phyloP scores from a whole-genome alignment of 2,329 filamentous ascomycete species.

The Colletotrichum lupini region DNA sequence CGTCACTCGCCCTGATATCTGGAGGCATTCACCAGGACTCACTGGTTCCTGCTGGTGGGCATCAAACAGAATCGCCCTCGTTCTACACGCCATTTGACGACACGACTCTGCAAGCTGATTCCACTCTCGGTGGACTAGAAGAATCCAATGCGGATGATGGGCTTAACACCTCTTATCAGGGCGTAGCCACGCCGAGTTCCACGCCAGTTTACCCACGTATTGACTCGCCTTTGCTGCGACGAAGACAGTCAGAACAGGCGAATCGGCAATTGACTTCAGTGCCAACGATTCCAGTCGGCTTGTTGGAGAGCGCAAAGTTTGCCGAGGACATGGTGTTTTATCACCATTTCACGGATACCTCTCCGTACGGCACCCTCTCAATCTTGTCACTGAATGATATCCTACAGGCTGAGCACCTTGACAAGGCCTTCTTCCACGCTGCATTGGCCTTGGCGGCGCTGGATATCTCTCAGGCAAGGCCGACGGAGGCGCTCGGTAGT shows the following conservation, averaged over 20 bases:
- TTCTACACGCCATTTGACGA: not conserved
- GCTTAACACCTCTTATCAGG: not conserved
- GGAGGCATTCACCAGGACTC: not conserved
- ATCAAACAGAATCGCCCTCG: not conserved
- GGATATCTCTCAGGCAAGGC: not conserved
- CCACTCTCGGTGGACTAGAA: not conserved
- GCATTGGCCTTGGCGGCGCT: constrained; percentile 15
- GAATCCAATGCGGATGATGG: not conserved
- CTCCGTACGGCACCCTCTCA: constrained; percentile 9
- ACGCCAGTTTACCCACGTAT: not conserved
- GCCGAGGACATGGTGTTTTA: constrained; percentile 21
- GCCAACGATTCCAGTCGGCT: not conserved
- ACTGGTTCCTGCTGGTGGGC: not conserved
- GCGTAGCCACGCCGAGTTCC: not conserved
- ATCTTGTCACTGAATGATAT: constrained; percentile 14
- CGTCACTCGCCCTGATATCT: constrained; percentile 12
- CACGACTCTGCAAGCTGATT: not conserved
- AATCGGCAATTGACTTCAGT: not conserved
- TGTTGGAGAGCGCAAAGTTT: constrained; percentile 22
- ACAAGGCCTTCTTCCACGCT: constrained; percentile 17
- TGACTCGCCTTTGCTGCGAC: not conserved
- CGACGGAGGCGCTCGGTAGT: not conserved
- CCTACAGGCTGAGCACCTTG: not conserved
- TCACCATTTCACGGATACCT: constrained; percentile 7
- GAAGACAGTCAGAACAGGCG: not conserved